A percentile compares a stretch with the other conserved stretches of the same genome.
Evolutionary conservation across 306 rosid species (phyloP).

Genomic region (Trifolium fragiferum): DNA sequence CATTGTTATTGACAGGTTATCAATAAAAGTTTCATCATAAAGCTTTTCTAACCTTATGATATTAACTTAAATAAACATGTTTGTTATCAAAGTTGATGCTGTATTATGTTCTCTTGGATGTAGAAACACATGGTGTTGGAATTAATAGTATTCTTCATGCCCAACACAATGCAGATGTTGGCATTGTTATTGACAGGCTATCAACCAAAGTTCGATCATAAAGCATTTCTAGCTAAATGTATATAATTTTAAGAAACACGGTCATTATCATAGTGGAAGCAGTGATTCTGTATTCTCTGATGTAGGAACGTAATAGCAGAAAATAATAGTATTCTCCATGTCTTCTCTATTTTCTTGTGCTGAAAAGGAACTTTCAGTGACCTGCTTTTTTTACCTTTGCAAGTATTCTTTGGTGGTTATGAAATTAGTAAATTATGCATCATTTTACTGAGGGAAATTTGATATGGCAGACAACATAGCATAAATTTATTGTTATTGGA

Average conservation of each 20-base stretch:
- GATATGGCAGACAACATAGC: conserved; percentile 9
- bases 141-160: conserved; percentile 31
- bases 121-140: background rate
- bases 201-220: conserved; percentile 3
- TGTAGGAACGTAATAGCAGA: background rate
- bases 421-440: conserved; percentile 23
- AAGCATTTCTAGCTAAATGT: conserved; percentile 13
- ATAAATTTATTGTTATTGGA: conserved; percentile 14
- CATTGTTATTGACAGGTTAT: conserved; percentile 77
- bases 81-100: conserved; percentile 8
- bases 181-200: conserved; percentile 74
- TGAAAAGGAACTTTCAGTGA: conserved; percentile 1
- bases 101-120: background rate
- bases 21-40: conserved; percentile 8
- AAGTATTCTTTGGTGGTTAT: conserved; percentile 1
- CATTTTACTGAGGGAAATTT: background rate
- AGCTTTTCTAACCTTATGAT: conserved; percentile 15
- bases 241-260: conserved; percentile 8
- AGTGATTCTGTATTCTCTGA: background rate
- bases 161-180: conserved; percentile 82
- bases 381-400: background rate
- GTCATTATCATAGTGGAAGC: conserved; percentile 11
- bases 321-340: conserved; percentile 7
- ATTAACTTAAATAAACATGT: conserved; percentile 13
- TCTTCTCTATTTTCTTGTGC: conserved; percentile 18